phyloP scores from a whole-genome alignment of 73 alveolate species.

The Diophrys sp. region DNA sequence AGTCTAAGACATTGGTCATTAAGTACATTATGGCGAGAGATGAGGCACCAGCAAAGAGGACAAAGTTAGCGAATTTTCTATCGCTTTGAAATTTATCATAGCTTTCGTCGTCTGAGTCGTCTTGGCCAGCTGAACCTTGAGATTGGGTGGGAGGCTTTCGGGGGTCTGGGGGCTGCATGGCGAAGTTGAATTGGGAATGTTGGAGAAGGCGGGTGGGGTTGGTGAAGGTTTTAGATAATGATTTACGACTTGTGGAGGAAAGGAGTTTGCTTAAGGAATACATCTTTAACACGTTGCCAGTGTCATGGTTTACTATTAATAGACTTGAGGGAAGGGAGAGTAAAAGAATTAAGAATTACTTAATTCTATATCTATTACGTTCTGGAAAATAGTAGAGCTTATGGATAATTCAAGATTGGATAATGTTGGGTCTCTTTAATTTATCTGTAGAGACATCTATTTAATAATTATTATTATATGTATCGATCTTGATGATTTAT shows the following conservation, averaged over 20 bases:
- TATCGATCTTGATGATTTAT: too few species aligned
- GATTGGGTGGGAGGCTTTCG: not conserved
- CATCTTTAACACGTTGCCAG: not conserved
- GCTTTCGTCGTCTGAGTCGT: conserved; percentile 4
- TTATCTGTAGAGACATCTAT: too few species aligned
- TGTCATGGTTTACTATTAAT: too few species aligned
- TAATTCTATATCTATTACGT: too few species aligned
- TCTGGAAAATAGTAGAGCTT: too few species aligned
- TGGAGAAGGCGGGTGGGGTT: conserved; percentile 1
- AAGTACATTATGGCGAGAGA: conserved; percentile 38
- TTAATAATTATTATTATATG: too few species aligned
- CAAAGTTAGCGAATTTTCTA: conserved; percentile 46
- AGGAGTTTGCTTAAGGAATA: not conserved
- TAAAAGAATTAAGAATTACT: too few species aligned
- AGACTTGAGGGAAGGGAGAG: too few species aligned
- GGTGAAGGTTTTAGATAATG: too few species aligned
- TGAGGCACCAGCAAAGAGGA: conserved; percentile 52
- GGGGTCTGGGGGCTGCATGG: not conserved
- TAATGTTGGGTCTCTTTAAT: too few species aligned
- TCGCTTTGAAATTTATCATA: conserved; percentile 26
- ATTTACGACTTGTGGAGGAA: not conserved
- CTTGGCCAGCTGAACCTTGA: not conserved
- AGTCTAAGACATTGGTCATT: conserved; percentile 38
- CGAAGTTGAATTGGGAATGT: not conserved
- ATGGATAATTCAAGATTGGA: too few species aligned